A percentile compares a stretch with the other conserved stretches of the same genome.
Conservation (phyloP, 192 early-diverging fungal species). For the Martensiomyces pterosporus region DNA sequence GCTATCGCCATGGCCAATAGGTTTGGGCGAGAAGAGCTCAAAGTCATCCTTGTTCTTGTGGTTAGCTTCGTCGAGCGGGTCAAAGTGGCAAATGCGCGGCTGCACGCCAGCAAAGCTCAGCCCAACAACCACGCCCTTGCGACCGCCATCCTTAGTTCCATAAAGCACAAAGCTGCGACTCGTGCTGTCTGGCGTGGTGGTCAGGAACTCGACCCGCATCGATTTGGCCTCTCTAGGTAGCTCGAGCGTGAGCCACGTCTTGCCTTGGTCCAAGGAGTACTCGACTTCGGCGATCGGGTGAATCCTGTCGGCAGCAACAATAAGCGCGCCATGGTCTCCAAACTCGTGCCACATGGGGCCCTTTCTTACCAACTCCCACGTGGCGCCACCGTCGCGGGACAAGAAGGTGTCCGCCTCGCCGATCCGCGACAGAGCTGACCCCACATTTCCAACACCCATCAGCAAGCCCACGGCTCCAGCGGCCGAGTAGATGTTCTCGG, state of each 20-base stretch:
- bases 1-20: constrained; percentile 31
- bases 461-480: constrained; percentile 79
- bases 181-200: constrained; percentile 59
- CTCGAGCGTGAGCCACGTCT: constrained; percentile 57
- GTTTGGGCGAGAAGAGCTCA: constrained; percentile 60
- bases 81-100: constrained; percentile 48
- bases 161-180: constrained; percentile 77
- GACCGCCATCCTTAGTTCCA: constrained; percentile 50
- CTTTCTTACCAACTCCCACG: constrained; percentile 77
- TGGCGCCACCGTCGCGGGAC: constrained; percentile 80
- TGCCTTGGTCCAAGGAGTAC: constrained; percentile 78
- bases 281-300: constrained; percentile 57
- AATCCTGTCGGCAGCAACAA: constrained; percentile 80
- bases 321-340: constrained; percentile 86
- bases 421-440: constrained; percentile 57
- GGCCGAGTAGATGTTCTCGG: constrained; percentile 75
- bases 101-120: constrained; percentile 49
- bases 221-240: constrained; percentile 68
- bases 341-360: constrained; percentile 91
- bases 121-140: constrained; percentile 23
- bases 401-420: constrained; percentile 79
- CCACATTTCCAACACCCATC: constrained; percentile 93
- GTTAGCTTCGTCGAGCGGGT: constrained; percentile 25
- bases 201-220: constrained; percentile 68
- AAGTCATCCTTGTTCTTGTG: constrained; percentile 57